phyloP scores from a whole-genome alignment of 805 yeast species.

The Monosporozyma siamensis region DNA sequence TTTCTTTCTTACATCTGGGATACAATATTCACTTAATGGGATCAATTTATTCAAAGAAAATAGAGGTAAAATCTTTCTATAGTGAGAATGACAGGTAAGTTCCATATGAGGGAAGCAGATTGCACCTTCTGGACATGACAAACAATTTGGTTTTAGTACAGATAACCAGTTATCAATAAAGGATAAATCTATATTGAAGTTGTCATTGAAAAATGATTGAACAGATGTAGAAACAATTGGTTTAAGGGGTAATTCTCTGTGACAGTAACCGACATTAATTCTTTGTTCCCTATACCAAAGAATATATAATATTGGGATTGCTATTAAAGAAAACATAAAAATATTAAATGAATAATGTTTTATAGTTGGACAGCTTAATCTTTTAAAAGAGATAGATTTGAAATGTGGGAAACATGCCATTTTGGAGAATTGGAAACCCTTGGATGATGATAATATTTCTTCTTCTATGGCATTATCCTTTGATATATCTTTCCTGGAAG shows the following conservation, averaged over 20 bases:
- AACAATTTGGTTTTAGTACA: constrained; percentile 48
- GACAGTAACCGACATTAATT: constrained; percentile 63
- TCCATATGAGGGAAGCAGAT: constrained; percentile 50
- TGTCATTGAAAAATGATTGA: background rate
- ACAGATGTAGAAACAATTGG: constrained; percentile 31
- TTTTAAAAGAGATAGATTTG: background rate
- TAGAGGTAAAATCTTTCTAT: constrained; percentile 33
- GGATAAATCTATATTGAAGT: constrained; percentile 29
- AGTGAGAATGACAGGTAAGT: constrained; percentile 58
- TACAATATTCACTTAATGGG: constrained; percentile 55
- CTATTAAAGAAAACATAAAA: constrained; percentile 23
- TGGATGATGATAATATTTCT: no score
- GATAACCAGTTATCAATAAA: constrained; percentile 31
- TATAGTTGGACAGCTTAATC: background rate
- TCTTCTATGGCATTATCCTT: no score
- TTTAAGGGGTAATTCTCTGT: constrained; percentile 18
- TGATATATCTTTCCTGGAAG: no score
- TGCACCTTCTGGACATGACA: constrained; percentile 71
- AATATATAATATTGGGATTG: constrained; percentile 26
- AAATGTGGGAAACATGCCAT: no score
- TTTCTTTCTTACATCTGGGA: constrained; percentile 59
- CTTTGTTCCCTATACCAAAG: constrained; percentile 58
- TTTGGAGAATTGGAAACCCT: no score
- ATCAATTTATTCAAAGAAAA: constrained; percentile 39
- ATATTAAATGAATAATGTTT: background rate